Evolutionary conservation across 768 basidiomycete species (phyloP).

Genomic region (Daedaleopsis nitida): DNA sequence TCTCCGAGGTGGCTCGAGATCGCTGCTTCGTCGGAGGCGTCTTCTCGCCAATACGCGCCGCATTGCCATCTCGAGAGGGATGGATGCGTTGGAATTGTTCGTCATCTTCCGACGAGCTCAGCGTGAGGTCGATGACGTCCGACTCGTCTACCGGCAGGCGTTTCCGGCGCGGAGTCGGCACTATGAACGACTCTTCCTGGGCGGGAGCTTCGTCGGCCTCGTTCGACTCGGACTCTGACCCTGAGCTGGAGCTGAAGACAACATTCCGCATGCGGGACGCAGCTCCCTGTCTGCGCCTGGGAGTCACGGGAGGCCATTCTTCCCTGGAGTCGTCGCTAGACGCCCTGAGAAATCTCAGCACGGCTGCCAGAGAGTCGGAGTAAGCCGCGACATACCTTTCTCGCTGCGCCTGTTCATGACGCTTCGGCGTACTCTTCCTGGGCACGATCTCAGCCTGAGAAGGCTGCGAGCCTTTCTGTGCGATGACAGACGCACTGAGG

Average conservation of each 20-base stretch:
- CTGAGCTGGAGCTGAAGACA: slow-evolving; percentile 4
- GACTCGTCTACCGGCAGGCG: slow-evolving; percentile 4
- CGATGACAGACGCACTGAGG: slow-evolving; percentile 2
- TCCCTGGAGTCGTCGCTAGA: neutral
- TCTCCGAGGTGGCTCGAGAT: neutral
- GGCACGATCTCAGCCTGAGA: neutral
- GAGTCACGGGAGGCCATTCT: neutral
- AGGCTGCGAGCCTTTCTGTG: slow-evolving; percentile 5
- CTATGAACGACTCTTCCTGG: neutral
- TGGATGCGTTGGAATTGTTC: slow-evolving; percentile 1
- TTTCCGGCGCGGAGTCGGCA: neutral
- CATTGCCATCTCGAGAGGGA: neutral
- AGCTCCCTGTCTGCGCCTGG: neutral
- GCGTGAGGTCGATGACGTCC: slow-evolving; percentile 20
- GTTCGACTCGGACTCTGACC: slow-evolving; percentile 2
- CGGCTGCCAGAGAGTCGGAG: neutral
- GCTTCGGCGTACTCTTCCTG: neutral
- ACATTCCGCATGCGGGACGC: slow-evolving; percentile 11
- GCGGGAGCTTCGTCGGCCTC: slow-evolving; percentile 35
- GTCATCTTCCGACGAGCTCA: slow-evolving; percentile 14
- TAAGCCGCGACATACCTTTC: too few species aligned
- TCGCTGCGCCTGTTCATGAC: too few species aligned
- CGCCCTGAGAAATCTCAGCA: neutral
- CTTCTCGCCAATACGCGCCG: neutral
- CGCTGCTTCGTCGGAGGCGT: neutral